Percentiles rank a stretch among this genome's conserved stretches.
These are phyloP conservation scores for Thymus quinquecostatus DNA, from an alignment of 257 asterid species.

Conservation along the genomic window DNA sequence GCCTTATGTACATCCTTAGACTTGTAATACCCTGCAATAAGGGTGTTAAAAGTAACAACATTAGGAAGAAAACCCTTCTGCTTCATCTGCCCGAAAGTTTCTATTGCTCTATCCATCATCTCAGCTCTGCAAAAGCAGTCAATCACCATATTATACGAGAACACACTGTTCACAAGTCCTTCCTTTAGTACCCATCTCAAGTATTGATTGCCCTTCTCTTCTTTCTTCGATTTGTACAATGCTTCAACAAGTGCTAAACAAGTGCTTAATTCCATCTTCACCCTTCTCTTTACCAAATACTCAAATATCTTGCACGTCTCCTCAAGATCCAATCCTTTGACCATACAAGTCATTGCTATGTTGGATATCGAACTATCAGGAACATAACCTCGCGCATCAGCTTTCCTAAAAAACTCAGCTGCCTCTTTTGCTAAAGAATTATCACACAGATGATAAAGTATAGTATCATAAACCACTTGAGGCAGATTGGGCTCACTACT, in stretches of 20 bases:
- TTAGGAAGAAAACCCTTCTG: constrained; percentile 60
- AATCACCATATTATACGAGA: constrained; percentile 70
- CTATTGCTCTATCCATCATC: constrained; percentile 63
- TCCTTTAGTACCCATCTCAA: constrained; percentile 49
- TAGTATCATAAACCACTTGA: constrained; percentile 61
- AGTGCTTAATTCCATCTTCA: constrained; percentile 54
- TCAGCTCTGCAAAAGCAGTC: constrained; percentile 84
- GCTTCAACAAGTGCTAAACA: constrained; percentile 62
- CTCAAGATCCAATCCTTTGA: constrained; percentile 64
- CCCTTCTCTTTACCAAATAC: constrained; percentile 46
- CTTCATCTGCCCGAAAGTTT: constrained; percentile 59
- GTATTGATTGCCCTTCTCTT: constrained; percentile 59
- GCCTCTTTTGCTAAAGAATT: constrained; percentile 51
- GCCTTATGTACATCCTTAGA: constrained; percentile 54
- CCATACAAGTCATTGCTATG: constrained; percentile 61
- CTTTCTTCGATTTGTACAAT: constrained; percentile 57
- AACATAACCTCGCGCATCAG: constrained; percentile 57
- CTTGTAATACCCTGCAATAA: constrained; percentile 73
- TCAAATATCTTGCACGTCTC: constrained; percentile 68
- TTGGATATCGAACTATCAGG: constrained; percentile 63
- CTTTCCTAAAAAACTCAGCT: constrained; percentile 52
- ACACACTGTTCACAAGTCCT: constrained; percentile 53
- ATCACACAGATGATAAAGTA: constrained; percentile 58
- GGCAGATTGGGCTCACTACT: constrained; percentile 58
- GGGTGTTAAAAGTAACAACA: constrained; percentile 78